Base-by-base conservation (phyloP, 1,284 basidiomycete species). In the Ustilago esculenta region DNA sequence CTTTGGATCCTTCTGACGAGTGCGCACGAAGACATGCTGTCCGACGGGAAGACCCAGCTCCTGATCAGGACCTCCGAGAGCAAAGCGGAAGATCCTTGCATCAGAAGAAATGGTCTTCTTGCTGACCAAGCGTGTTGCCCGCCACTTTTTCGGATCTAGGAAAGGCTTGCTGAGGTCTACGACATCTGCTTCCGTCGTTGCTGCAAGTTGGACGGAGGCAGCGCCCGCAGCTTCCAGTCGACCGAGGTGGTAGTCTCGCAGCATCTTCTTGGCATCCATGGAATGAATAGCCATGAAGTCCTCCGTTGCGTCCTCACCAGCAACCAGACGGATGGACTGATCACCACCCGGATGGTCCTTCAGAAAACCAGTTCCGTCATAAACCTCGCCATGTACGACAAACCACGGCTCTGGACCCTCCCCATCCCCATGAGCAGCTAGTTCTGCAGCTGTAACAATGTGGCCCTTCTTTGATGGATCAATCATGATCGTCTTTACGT, bases 261-360 rank as follows among this genome's bases (percentile, higher is more conserved):
- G 81, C 75, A 86, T 84, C 35, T 72, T 74, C 69, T 84, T 85
- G 10, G 84, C 86, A 57, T 86, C 85, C 7, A 84, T 81, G 23
- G 86, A 87, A 73, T 87, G 86, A 44, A 87, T 86, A 1, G 86
- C 85, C 77, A 86, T 83, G 64, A 89, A 89, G 65, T 89, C 88
- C 17, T 89, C 88, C 0, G 87, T 85, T 0, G 87, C 87, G 66
- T 90, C 89, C 64, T 88, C 84, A 0, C 88, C 88, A 1, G 87
- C 87, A 4, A 87, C 85, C 11, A 88, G 80, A 10, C 84, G 81
- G 57, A 90, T 90, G 1, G 86, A 86, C 54, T 88, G 86, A 0
- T 84, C 83, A 3, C 89, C 88, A 15, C 89, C 89, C 0, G 88
- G 88, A 73, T 90, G 88, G 17, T 87, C 85, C 18, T 84, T 81